These are phyloP conservation scores for Metarhizium anisopliae DNA, from an alignment of 2,329 filamentous ascomycete genomes.

Conservation along the genomic window DNA sequence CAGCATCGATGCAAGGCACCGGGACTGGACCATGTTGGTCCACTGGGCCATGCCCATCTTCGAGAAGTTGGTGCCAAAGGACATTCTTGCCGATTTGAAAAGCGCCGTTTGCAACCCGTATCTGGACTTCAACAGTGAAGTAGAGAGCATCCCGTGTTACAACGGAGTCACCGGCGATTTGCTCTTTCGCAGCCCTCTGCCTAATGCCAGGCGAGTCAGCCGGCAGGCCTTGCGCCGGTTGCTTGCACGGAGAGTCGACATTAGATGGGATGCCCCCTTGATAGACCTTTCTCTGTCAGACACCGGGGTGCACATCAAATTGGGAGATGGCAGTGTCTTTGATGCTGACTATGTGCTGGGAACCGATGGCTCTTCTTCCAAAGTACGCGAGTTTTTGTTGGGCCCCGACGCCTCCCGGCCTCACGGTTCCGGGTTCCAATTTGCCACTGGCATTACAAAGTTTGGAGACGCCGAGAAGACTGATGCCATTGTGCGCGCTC, in stretches of 20 bases:
- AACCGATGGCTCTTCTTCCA: conserved; percentile 21
- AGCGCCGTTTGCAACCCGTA: conserved; percentile 25
- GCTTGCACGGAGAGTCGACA: conserved; percentile 21
- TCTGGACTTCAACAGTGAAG: conserved; percentile 19
- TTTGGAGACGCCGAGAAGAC: conserved; percentile 18
- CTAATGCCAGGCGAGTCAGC: conserved; percentile 24
- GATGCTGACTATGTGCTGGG: conserved; percentile 18
- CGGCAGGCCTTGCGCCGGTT: conserved; percentile 23
- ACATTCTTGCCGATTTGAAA: conserved; percentile 19
- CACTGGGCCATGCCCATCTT: conserved; percentile 30
- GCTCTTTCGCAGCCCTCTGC: conserved; percentile 23
- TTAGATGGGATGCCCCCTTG: conserved; percentile 21
- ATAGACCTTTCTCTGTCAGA: conserved; percentile 1
- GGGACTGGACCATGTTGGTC: conserved; percentile 31
- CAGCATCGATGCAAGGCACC: conserved; percentile 17
- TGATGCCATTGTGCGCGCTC: conserved; percentile 15
- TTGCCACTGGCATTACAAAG: conserved; percentile 19
- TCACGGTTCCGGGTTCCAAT: conserved; percentile 18
- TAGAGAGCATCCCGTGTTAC: conserved; percentile 22
- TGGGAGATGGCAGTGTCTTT: conserved; percentile 12
- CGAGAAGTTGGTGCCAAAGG: conserved; percentile 22
- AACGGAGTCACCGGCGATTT: conserved; percentile 26
- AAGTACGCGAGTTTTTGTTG: conserved; percentile 21
- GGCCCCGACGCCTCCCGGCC: conserved; percentile 14
- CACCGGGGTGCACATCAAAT: conserved; percentile 14